A percentile compares a stretch with the other conserved stretches of the same genome.
phyloP scores from a whole-genome alignment of 805 yeast species.

The Candida peoriensis region DNA sequence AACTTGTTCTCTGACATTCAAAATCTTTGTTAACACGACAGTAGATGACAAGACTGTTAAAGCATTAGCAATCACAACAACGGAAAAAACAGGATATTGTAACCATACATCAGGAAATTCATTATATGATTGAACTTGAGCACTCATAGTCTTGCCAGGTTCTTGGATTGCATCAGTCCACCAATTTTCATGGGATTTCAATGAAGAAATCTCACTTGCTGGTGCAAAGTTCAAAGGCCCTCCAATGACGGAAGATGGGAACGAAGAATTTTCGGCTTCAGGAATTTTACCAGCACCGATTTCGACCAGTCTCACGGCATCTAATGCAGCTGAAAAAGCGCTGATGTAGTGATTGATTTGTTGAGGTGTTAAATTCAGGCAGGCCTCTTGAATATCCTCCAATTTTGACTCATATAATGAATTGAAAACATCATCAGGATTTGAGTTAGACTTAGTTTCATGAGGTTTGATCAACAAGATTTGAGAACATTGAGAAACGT shows the following conservation, averaged over 20 bases:
- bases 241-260: constrained; percentile 23
- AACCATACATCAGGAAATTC: constrained; percentile 36
- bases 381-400: constrained; percentile 14
- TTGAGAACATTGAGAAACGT: constrained; percentile 27
- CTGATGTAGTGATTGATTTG: constrained; percentile 30
- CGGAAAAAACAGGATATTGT: constrained; percentile 32
- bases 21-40: constrained; percentile 19
- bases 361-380: constrained; percentile 12
- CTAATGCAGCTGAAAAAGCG: constrained; percentile 27
- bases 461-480: constrained; percentile 34
- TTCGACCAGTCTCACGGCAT: constrained; percentile 31
- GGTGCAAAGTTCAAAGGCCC: constrained; percentile 26
- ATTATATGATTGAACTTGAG: constrained; percentile 14
- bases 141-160: constrained; percentile 17
- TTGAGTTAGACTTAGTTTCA: constrained; percentile 21
- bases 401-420: constrained; percentile 20
- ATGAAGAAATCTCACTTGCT: constrained; percentile 19
- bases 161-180: constrained; percentile 23
- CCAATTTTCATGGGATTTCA: constrained; percentile 21
- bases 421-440: constrained; percentile 25
- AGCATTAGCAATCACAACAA: constrained; percentile 25
- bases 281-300: constrained; percentile 35
- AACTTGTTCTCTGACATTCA: constrained; percentile 12
- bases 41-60: constrained; percentile 30
- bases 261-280: constrained; percentile 14